Evolutionary conservation across 306 rosid genomes (phyloP).

Genomic region (Lathyrus aphaca): DNA sequence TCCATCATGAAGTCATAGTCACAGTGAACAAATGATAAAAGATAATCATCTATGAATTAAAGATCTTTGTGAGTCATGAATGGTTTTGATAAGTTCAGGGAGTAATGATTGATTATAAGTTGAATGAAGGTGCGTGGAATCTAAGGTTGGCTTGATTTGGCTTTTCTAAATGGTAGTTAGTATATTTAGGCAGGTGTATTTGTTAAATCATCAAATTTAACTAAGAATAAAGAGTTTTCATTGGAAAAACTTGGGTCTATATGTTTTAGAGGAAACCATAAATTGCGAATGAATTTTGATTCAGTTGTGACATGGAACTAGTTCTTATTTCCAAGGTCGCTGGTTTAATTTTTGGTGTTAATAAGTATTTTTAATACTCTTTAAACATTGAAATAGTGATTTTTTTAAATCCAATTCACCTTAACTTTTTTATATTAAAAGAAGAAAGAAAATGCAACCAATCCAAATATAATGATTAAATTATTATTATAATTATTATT

Average conservation of each 20-base stretch:
- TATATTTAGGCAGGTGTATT: constrained; percentile 11
- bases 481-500: no score
- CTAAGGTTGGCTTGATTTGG: background rate
- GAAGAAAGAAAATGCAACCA: no score
- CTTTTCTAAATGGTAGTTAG: background rate
- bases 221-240: background rate
- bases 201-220: constrained; percentile 21
- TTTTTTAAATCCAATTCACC: no score
- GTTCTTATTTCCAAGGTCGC: no score
- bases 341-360: no score
- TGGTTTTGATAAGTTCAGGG: background rate
- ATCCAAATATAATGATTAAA: no score
- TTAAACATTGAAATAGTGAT: no score
- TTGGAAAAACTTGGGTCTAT: background rate
- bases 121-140: constrained; percentile 12
- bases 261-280: background rate
- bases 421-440: no score
- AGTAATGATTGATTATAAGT: constrained; percentile 10
- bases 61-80: constrained; percentile 22
- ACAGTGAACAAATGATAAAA: constrained; percentile 11
- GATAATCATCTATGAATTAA: background rate
- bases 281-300: background rate
- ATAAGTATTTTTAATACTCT: no score
- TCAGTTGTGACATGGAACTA: no score
- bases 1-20: constrained; percentile 34